phyloP scores from a whole-genome alignment of 257 asterid species.

The Paraleonurus japonicus region DNA sequence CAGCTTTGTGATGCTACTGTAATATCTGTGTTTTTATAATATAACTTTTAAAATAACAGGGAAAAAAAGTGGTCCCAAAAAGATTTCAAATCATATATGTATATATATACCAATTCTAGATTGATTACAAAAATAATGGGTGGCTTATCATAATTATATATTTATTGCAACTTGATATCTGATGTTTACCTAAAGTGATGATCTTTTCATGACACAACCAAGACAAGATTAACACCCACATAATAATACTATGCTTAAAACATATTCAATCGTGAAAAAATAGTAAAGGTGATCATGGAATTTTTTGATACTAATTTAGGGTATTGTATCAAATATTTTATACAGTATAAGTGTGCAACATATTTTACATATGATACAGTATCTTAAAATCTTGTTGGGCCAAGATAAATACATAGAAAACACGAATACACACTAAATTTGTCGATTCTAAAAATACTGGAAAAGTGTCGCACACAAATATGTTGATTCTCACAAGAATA shows the following conservation, averaged over 20 bases:
- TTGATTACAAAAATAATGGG: constrained; percentile 16
- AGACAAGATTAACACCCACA: constrained; percentile 29
- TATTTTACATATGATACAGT: too few species aligned
- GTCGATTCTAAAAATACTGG: too few species aligned
- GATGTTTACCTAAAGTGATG: constrained; percentile 35
- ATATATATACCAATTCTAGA: not conserved
- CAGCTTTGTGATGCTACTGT: constrained; percentile 20
- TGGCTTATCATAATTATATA: not conserved
- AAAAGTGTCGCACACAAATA: too few species aligned
- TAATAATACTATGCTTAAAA: not conserved
- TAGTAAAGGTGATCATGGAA: not conserved
- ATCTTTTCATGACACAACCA: constrained; percentile 31
- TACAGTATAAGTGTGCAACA: too few species aligned
- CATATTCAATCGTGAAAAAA: constrained; percentile 3
- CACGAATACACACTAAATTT: too few species aligned
- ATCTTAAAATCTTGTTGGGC: too few species aligned
- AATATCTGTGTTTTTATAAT: constrained; percentile 19
- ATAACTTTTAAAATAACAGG: not conserved
- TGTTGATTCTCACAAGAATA: too few species aligned
- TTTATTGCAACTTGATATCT: constrained; percentile 21
- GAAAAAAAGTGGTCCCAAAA: constrained; percentile 38
- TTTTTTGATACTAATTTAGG: too few species aligned
- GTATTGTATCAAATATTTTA: too few species aligned
- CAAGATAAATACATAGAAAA: too few species aligned
- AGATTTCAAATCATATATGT: constrained; percentile 39